These are phyloP conservation scores for Sporothrix protearum DNA, from an alignment of 2,329 filamentous ascomycete species.

Conservation along the genomic window DNA sequence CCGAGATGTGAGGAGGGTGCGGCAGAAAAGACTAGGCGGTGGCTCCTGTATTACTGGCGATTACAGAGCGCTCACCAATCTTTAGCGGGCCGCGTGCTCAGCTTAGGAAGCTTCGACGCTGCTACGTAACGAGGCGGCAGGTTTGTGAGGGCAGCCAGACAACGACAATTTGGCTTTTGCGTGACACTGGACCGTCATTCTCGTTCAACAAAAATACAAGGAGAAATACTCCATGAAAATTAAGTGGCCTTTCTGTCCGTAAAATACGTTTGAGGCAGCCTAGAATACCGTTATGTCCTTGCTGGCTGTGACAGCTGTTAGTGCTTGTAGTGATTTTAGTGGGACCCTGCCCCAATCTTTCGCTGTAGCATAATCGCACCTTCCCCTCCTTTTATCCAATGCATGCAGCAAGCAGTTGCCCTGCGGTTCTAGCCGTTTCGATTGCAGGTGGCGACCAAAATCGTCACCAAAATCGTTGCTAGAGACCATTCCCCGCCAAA, in stretches of 20 bases:
- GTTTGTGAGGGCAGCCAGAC: neutral
- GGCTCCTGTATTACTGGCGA: neutral
- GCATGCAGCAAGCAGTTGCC: conserved; percentile 4
- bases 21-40: conserved; percentile 13
- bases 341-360: conserved; percentile 1
- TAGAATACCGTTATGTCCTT: neutral
- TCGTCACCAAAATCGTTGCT: neutral
- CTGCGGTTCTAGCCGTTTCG: conserved; percentile 23
- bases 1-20: neutral
- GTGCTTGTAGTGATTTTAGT: neutral
- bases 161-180: neutral
- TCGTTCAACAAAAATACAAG: neutral
- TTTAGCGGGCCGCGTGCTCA: neutral
- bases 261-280: neutral
- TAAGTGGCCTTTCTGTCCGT: neutral
- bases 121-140: neutral
- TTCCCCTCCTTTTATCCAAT: conserved; percentile 8
- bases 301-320: neutral
- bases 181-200: neutral
- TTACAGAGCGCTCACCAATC: conserved; percentile 12
- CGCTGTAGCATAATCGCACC: neutral
- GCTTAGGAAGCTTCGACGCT: too few relatives aligned
- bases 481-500: neutral
- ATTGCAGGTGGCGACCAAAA: conserved; percentile 10
- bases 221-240: neutral